Percentiles rank a stretch among this genome's conserved stretches.
These are phyloP conservation scores for Pichia sp. DNA, from an alignment of 1,139 yeast species.

Conservation along the genomic window DNA sequence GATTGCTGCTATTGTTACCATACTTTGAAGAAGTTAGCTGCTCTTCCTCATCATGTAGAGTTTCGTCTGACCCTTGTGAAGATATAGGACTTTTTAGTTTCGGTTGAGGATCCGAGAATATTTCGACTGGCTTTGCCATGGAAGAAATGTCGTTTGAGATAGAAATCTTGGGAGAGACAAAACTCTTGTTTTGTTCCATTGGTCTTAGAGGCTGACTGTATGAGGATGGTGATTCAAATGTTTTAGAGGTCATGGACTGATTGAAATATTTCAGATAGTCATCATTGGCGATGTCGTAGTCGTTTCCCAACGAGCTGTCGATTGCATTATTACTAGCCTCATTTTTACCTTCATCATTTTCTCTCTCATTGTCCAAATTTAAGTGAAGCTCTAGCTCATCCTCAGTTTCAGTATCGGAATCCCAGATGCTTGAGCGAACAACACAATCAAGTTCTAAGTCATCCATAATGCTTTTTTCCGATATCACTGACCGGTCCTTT, in stretches of 20 bases:
- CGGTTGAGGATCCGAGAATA: slow-evolving; percentile 9
- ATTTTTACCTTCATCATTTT: neutral
- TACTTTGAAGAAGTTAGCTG: neutral
- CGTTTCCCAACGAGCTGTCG: neutral
- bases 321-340: neutral
- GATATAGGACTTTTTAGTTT: slow-evolving; percentile 10
- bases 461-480: slow-evolving; percentile 13
- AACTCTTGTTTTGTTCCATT: neutral
- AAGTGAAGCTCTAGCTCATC: slow-evolving; percentile 12
- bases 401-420: slow-evolving; percentile 19
- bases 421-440: slow-evolving; percentile 20
- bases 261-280: slow-evolving; percentile 6
- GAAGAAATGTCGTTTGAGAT: neutral
- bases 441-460: slow-evolving; percentile 21
- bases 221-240: slow-evolving; percentile 2
- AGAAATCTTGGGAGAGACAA: neutral
- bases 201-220: neutral
- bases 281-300: neutral
- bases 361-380: slow-evolving; percentile 5
- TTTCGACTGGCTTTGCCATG: slow-evolving; percentile 9
- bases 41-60: slow-evolving; percentile 4
- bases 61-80: slow-evolving; percentile 15
- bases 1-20: neutral
- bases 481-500: slow-evolving; percentile 1
- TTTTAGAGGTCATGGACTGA: neutral